phyloP scores from a whole-genome alignment of 106 monocot genomes.

The Phalaenopsis equestris region DNA sequence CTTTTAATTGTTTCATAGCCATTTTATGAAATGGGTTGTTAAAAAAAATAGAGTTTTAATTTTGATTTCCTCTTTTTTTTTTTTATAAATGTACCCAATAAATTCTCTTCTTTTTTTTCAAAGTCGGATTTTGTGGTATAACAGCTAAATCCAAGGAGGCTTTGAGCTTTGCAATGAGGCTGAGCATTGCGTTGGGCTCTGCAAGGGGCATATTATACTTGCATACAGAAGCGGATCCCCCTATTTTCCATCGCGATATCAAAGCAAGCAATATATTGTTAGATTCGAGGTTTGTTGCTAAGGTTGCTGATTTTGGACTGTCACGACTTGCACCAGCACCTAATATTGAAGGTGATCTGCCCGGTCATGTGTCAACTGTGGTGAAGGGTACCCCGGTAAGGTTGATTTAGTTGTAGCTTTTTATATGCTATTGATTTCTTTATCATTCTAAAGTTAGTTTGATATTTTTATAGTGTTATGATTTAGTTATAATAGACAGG shows the following conservation, averaged over 20 bases:
- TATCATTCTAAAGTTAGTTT: neutral
- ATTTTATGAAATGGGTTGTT: neutral
- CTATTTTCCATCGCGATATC: slow-evolving; percentile 88
- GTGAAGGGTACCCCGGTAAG: slow-evolving; percentile 97
- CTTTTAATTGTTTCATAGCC: neutral
- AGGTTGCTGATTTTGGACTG: slow-evolving; percentile 98
- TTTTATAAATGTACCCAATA: neutral
- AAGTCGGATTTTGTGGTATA: slow-evolving; percentile 8
- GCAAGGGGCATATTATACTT: slow-evolving; percentile 6
- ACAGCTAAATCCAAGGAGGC: slow-evolving; percentile 21
- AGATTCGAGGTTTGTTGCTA: slow-evolving; percentile 74
- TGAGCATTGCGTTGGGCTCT: slow-evolving; percentile 8
- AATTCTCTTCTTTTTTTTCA: neutral
- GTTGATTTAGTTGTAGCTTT: neutral
- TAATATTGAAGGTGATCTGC: slow-evolving; percentile 47
- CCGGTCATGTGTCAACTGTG: slow-evolving; percentile 81
- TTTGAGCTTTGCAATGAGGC: slow-evolving; percentile 9
- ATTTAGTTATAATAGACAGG: neutral
- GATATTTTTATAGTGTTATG: neutral
- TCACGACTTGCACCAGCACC: slow-evolving; percentile 86
- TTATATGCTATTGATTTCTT: neutral
- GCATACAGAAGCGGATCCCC: slow-evolving; percentile 80
- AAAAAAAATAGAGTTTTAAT: neutral
- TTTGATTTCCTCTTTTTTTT: neutral
- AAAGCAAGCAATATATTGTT: slow-evolving; percentile 94